These are phyloP conservation scores for Pichia sp. DNA, from an alignment of 1,139 yeast genomes.

Conservation along the genomic window DNA sequence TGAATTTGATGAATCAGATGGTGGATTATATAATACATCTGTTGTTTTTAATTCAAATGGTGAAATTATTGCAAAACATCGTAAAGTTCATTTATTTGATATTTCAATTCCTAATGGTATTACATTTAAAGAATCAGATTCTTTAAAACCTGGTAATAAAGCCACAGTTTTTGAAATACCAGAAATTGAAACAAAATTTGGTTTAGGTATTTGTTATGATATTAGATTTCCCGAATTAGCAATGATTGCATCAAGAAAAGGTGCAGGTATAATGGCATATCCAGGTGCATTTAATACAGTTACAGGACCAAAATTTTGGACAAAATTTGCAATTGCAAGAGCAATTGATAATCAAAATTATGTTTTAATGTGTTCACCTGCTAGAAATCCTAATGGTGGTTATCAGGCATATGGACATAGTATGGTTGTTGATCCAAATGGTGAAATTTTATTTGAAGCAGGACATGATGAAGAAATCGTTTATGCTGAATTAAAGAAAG, in stretches of 20 bases:
- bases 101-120: constrained; percentile 87
- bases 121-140: constrained; percentile 73
- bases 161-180: constrained; percentile 70
- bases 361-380: constrained; percentile 80
- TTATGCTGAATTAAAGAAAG: constrained; percentile 72
- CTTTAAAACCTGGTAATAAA: constrained; percentile 70
- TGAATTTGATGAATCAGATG: constrained; percentile 47
- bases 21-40: constrained; percentile 73
- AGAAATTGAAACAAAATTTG: constrained; percentile 64
- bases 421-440: constrained; percentile 77
- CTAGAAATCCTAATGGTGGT: constrained; percentile 65
- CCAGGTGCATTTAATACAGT: constrained; percentile 96
- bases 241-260: constrained; percentile 63
- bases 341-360: constrained; percentile 87
- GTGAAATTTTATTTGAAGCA: constrained; percentile 75
- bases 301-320: constrained; percentile 96
- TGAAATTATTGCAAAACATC: constrained; percentile 71
- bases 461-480: constrained; percentile 79
- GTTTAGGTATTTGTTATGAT: constrained; percentile 90
- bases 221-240: constrained; percentile 90
- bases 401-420: constrained; percentile 95
- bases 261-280: constrained; percentile 82
- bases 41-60: constrained; percentile 69
- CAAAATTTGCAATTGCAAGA: constrained; percentile 73
- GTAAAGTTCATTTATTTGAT: constrained; percentile 86